phyloP scores from a whole-genome alignment of 805 yeast genomes.

The Metschnikowia santaceciliae region DNA sequence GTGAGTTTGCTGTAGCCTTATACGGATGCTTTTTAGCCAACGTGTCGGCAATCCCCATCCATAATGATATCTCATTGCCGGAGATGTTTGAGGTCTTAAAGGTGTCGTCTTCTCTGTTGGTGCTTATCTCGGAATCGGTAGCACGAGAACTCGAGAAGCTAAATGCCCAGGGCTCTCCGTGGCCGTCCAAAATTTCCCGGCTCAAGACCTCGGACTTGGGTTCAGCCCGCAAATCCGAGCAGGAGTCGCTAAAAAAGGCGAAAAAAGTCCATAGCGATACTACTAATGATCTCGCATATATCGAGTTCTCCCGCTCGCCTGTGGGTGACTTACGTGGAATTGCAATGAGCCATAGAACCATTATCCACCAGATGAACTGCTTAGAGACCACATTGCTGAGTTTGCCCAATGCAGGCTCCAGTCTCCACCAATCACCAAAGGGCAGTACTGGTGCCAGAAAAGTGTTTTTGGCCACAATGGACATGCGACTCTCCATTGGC shows the following conservation, averaged over 20 bases:
- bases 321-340: slow-evolving; percentile 91
- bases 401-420: slow-evolving; percentile 55
- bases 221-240: slow-evolving; percentile 39
- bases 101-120: slow-evolving; percentile 70
- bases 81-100: slow-evolving; percentile 72
- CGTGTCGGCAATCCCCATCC: slow-evolving; percentile 90
- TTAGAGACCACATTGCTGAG: slow-evolving; percentile 66
- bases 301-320: slow-evolving; percentile 87
- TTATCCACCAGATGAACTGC: slow-evolving; percentile 83
- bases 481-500: slow-evolving; percentile 65
- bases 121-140: slow-evolving; percentile 77
- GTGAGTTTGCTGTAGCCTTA: slow-evolving; percentile 81
- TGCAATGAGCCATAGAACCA: slow-evolving; percentile 83
- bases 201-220: slow-evolving; percentile 92
- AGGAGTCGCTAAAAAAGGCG: slow-evolving; percentile 21
- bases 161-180: slow-evolving; percentile 45
- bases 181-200: slow-evolving; percentile 72
- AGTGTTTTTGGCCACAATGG: slow-evolving; percentile 48
- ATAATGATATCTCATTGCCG: slow-evolving; percentile 61
- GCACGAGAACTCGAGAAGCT: slow-evolving; percentile 69
- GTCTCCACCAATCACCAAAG: slow-evolving; percentile 38
- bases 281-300: slow-evolving; percentile 71
- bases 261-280: slow-evolving; percentile 13
- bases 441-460: slow-evolving; percentile 40
- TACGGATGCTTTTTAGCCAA: slow-evolving; percentile 93